Conservation (phyloP, 306 rosid genomes). For the Cercis canadensis region DNA sequence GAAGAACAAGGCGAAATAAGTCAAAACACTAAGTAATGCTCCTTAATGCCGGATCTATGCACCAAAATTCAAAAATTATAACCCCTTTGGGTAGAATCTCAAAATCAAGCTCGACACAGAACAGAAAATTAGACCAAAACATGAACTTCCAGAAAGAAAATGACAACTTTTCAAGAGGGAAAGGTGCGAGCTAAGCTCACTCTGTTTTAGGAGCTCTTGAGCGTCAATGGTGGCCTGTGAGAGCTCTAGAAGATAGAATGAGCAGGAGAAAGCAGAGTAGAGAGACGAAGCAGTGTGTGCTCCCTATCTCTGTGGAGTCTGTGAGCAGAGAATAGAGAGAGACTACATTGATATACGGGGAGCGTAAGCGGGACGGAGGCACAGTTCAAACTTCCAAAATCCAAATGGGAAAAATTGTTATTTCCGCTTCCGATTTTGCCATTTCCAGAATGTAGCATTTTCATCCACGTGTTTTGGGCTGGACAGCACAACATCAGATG, state of each 20-base stretch:
- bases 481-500: too few relatives aligned
- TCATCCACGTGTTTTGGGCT: neutral
- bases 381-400: conserved; percentile 69
- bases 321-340: neutral
- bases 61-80: neutral
- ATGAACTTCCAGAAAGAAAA: neutral
- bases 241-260: conserved; percentile 32
- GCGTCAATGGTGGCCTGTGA: conserved; percentile 24
- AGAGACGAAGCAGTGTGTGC: conserved; percentile 8
- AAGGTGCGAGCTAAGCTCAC: conserved; percentile 43
- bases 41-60: conserved; percentile 14
- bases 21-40: conserved; percentile 18
- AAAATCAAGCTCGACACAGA: neutral
- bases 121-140: neutral
- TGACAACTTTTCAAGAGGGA: neutral
- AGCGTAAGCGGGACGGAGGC: conserved; percentile 70
- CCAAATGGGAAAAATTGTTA: neutral
- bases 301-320: neutral
- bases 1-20: neutral
- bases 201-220: conserved; percentile 50
- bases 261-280: conserved; percentile 27
- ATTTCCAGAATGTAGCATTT: neutral
- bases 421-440: too few relatives aligned
- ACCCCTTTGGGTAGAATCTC: neutral
- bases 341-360: conserved; percentile 41